Evolutionary conservation across 495 filamentous ascomycete genomes (phyloP).

Genomic region (Tuber microsphaerosporum): DNA sequence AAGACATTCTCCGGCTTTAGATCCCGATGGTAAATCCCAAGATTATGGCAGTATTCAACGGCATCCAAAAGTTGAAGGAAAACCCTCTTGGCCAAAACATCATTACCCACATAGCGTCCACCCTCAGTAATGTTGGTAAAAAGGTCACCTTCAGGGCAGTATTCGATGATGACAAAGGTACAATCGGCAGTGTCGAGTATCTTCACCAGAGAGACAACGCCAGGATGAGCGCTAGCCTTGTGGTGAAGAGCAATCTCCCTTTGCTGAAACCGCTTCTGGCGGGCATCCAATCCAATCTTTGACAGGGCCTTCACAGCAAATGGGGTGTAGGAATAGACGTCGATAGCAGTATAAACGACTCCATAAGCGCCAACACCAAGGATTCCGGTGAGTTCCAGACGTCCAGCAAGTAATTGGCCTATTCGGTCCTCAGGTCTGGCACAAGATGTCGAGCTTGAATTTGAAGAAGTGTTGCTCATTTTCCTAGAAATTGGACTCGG

Average conservation of each 20-base stretch:
- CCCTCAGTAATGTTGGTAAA: conserved; percentile 96
- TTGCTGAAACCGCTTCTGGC: conserved; percentile 84
- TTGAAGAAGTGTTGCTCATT: conserved; percentile 40
- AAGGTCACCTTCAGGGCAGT: conserved; percentile 92
- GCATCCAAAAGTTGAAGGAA: conserved; percentile 98
- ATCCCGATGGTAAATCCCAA: conserved; percentile 95
- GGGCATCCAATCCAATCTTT: conserved; percentile 79
- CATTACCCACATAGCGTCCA: conserved; percentile 86
- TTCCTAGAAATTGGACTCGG: conserved; percentile 19
- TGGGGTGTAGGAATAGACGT: conserved; percentile 68
- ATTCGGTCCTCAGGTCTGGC: conserved; percentile 69
- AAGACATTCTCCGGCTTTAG: conserved; percentile 98
- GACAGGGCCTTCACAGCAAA: conserved; percentile 97
- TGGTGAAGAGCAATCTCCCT: conserved; percentile 89
- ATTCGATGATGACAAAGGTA: conserved; percentile 95
- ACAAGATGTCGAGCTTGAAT: conserved; percentile 37
- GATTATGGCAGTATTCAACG: conserved; percentile 85
- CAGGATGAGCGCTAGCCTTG: conserved; percentile 75
- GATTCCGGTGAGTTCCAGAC: conserved; percentile 74
- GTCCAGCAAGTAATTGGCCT: conserved; percentile 73
- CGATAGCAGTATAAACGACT: conserved; percentile 88
- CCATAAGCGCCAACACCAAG: conserved; percentile 93
- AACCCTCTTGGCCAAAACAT: conserved; percentile 72
- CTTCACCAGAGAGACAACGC: conserved; percentile 88
- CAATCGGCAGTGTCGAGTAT: conserved; percentile 90